Evolutionary conservation across 2,329 filamentous ascomycete genomes (phyloP).

Genomic region (Pseudogymnoascus sp.): DNA sequence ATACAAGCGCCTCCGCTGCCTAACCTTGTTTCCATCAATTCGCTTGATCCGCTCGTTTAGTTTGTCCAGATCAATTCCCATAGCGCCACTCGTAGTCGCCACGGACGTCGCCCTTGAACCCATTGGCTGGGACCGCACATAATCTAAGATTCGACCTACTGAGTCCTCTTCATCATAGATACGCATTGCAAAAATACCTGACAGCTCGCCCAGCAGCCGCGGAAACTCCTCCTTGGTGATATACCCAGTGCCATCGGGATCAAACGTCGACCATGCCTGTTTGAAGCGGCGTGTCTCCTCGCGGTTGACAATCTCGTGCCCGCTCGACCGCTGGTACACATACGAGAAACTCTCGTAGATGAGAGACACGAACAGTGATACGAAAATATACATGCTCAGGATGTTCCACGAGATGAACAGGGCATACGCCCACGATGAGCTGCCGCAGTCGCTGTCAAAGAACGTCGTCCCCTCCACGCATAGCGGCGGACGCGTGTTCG

Average conservation of each 20-base stretch:
- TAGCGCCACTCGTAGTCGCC: constrained; percentile 40
- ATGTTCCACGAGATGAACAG: constrained; percentile 98
- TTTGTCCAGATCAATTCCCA: constrained; percentile 61
- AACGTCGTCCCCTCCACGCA: constrained; percentile 68
- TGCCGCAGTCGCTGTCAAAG: constrained; percentile 87
- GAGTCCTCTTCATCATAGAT: constrained; percentile 91
- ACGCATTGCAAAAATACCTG: constrained; percentile 93
- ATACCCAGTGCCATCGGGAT: constrained; percentile 83
- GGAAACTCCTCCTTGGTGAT: constrained; percentile 88
- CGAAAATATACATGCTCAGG: constrained; percentile 99
- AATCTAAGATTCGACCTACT: constrained; percentile 76
- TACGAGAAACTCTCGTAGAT: constrained; percentile 99
- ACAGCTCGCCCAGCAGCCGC: constrained; percentile 79
- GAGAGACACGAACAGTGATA: constrained; percentile 94
- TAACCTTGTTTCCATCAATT: constrained; percentile 69
- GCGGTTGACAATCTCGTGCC: constrained; percentile 80
- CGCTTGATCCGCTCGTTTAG: constrained; percentile 64
- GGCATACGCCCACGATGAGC: constrained; percentile 74
- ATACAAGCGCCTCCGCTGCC: constrained; percentile 66
- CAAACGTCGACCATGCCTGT: constrained; percentile 93
- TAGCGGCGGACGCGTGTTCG: constrained; percentile 66
- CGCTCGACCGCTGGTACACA: constrained; percentile 92
- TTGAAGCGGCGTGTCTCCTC: constrained; percentile 97
- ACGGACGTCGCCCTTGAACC: constrained; percentile 43
- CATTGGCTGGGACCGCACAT: constrained; percentile 45